Evolutionary conservation across 2,329 filamentous ascomycete genomes (phyloP), one percentile per base, ranked within the genome.

Genomic region (Cladobotryum protrusum): DNA sequence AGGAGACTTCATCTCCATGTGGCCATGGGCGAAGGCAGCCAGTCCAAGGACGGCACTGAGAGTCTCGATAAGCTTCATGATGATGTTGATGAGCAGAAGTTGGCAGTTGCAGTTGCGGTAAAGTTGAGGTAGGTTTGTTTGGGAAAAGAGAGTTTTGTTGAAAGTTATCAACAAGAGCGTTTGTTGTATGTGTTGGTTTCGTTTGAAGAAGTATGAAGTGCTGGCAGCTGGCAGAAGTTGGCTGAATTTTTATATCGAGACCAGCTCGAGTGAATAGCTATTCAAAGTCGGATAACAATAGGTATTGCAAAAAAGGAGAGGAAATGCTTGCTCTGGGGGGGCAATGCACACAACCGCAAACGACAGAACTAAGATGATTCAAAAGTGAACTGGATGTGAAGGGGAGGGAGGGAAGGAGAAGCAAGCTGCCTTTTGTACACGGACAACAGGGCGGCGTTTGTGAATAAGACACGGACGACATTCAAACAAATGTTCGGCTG

Each of bases 1-100:
- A 9, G 79, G 79, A 54, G 66, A 67, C 41, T 60, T 68, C 72
- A 81, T 77, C 62, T 78, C 72, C 74, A 82, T 81, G 66, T 82
- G 78, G 52, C 74, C 79, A 48, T 72, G 65, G 54, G 69, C 71
- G 45, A 73, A 63, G 55, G 72, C 67, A 47, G 65, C 62, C 48
- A 72, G 56, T 59, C 72, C 68, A 57, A 77, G 55, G 59, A 73
- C 59, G 56, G 68, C 60, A 54, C 68, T 65, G 54, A 73, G 54
- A 53, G 70, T 53, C 20, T 63, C 56, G 44, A 63, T 52, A 53
- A 65, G 63, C 63, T 71, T 69, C 74, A 77, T 78, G 42, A 60
- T 73, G 60, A 4, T 29, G 24, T 29, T 29, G 24, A 29, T 29
- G 24, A 29, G 24, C 24, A 29, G 11, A 29, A 8, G 24, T 29